A percentile compares a stretch with the other conserved stretches of the same genome.
Evolutionary conservation across 2,329 filamentous ascomycete genomes (phyloP).

Genomic region (Epichloe coenophiala): DNA sequence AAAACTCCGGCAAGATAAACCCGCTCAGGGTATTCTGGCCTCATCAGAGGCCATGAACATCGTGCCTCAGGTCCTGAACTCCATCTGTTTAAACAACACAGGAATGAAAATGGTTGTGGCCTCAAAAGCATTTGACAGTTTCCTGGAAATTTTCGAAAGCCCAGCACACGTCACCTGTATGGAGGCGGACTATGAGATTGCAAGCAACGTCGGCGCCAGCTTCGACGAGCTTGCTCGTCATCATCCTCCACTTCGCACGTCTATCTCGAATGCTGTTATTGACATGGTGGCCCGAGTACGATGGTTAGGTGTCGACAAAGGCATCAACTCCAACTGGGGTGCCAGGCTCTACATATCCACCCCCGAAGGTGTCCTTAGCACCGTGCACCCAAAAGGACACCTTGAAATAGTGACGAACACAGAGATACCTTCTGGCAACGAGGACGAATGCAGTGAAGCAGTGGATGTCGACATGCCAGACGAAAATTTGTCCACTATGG

Average conservation of each 20-base stretch:
- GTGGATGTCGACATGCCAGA: slow-evolving; percentile 57
- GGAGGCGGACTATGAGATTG: slow-evolving; percentile 55
- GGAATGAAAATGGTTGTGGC: slow-evolving; percentile 80
- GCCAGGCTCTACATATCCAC: slow-evolving; percentile 60
- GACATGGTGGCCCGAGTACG: slow-evolving; percentile 79
- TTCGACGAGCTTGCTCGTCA: slow-evolving; percentile 94
- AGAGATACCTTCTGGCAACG: slow-evolving; percentile 21
- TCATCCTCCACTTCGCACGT: slow-evolving; percentile 68
- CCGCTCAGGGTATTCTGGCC: slow-evolving; percentile 67
- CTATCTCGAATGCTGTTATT: slow-evolving; percentile 73
- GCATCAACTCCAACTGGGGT: slow-evolving; percentile 57
- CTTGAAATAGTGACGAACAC: slow-evolving; percentile 13
- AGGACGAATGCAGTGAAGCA: slow-evolving; percentile 24
- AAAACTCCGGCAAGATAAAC: slow-evolving; percentile 25
- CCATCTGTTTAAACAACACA: slow-evolving; percentile 79
- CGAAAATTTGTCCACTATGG: slow-evolving; percentile 15
- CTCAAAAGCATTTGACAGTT: slow-evolving; percentile 71
- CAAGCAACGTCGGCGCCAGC: slow-evolving; percentile 61
- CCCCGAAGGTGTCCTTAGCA: slow-evolving; percentile 37
- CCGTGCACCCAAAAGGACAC: slow-evolving; percentile 38
- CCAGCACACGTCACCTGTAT: slow-evolving; percentile 77
- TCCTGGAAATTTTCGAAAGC: slow-evolving; percentile 91
- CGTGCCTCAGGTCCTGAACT: slow-evolving; percentile 78
- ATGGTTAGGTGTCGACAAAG: slow-evolving; percentile 57
- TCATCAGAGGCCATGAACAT: slow-evolving; percentile 78